phyloP scores from a whole-genome alignment of 208 protist species.

The Acanthamoeba sp. region DNA sequence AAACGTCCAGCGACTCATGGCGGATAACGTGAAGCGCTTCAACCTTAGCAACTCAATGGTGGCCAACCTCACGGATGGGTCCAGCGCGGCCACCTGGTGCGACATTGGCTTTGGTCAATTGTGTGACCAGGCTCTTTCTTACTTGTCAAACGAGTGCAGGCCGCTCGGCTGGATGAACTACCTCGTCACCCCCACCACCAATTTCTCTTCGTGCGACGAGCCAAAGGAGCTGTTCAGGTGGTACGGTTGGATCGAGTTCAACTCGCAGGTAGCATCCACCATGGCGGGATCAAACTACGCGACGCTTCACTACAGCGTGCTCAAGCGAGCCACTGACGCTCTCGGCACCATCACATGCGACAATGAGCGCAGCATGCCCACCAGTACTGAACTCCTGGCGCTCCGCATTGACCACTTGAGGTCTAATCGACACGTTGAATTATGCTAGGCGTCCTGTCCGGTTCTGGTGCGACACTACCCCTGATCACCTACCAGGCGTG shows the following conservation, averaged over 20 bases:
- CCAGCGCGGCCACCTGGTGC: background rate
- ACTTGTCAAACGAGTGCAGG: too few relatives aligned
- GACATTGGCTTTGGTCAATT: background rate
- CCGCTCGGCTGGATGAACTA: constrained; percentile 30
- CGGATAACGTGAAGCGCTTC: background rate
- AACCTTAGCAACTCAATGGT: background rate
- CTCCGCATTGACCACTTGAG: too few relatives aligned
- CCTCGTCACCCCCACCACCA: background rate
- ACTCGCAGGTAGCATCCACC: background rate
- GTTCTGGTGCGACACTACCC: background rate
- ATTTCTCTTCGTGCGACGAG: background rate
- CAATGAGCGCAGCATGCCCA: background rate
- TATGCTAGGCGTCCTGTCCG: background rate
- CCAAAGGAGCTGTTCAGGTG: background rate
- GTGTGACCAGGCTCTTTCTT: too few relatives aligned
- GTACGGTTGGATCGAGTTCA: constrained; percentile 16
- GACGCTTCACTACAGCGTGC: background rate
- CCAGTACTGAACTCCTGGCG: background rate
- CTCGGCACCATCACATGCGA: background rate
- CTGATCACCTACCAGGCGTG: background rate
- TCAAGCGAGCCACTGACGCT: constrained; percentile 26
- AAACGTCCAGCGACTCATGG: background rate
- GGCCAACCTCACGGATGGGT: background rate
- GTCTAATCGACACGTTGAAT: too few relatives aligned
- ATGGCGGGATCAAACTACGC: background rate